These are phyloP conservation scores for Chaetomium globosum DNA, from an alignment of 2,329 filamentous ascomycete species.

Conservation along the genomic window DNA sequence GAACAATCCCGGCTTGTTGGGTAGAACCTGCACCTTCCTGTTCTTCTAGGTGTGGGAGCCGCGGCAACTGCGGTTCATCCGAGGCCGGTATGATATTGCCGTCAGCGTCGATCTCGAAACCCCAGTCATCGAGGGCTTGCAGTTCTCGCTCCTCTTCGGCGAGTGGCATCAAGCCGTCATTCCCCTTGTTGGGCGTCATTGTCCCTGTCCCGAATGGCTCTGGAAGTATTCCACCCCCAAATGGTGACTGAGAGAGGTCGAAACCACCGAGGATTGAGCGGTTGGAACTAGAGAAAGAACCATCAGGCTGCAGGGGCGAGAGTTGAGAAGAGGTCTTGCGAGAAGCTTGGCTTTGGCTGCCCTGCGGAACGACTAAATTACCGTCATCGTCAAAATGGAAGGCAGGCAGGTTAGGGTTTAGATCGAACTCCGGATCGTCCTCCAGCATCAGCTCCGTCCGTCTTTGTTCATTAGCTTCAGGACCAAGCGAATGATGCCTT, in stretches of 20 bases:
- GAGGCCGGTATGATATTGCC: constrained; percentile 52
- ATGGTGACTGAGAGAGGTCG: constrained; percentile 32
- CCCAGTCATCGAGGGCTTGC: constrained; percentile 44
- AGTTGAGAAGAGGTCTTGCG: constrained; percentile 49
- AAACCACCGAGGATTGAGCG: constrained; percentile 31
- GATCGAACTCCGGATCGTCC: constrained; percentile 81
- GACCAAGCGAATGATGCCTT: neutral
- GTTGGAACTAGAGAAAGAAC: constrained; percentile 30
- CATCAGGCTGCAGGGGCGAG: constrained; percentile 46
- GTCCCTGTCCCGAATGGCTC: constrained; percentile 28
- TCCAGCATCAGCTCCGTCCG: constrained; percentile 73
- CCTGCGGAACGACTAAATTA: constrained; percentile 40
- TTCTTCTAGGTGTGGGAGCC: constrained; percentile 38
- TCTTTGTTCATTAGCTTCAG: constrained; percentile 48
- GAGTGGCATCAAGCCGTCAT: constrained; percentile 40
- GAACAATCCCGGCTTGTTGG: constrained; percentile 29
- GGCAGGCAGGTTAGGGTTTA: constrained; percentile 63
- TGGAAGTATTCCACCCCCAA: constrained; percentile 30
- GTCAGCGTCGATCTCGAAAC: constrained; percentile 55
- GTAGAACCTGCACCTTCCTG: neutral
- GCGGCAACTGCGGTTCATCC: constrained; percentile 52
- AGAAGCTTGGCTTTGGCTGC: constrained; percentile 48
- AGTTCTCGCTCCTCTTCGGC: constrained; percentile 46
- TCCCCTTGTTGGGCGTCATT: constrained; percentile 34
- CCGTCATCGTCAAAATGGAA: constrained; percentile 52